Evolutionary conservation across 352 stramenopile genomes (phyloP).

Genomic region (Phytophthora pseudosyringae): DNA sequence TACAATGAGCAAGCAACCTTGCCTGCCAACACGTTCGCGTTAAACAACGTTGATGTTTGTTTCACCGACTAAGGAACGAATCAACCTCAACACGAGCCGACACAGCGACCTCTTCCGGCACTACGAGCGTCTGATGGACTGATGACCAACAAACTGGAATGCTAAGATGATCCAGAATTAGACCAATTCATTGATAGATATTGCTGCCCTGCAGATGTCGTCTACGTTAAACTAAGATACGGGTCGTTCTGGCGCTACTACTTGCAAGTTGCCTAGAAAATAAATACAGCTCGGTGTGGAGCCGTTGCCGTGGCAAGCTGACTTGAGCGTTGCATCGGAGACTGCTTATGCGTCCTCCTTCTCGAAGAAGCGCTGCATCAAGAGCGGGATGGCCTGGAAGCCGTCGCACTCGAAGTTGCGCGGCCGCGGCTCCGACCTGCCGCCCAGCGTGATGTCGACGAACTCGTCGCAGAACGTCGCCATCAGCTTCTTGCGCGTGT

Average conservation of each 20-base stretch:
- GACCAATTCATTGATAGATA: slow-evolving; percentile 13
- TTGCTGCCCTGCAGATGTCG: too few relatives aligned
- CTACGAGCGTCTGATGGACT: not conserved
- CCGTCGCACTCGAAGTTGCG: slow-evolving; percentile 43
- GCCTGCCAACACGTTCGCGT: too few relatives aligned
- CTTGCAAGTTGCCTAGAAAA: slow-evolving; percentile 16
- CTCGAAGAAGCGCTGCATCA: slow-evolving; percentile 52
- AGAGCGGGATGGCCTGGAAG: slow-evolving; percentile 49
- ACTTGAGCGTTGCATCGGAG: too few relatives aligned
- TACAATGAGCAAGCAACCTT: too few relatives aligned
- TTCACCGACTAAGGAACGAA: too few relatives aligned
- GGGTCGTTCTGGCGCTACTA: not conserved
- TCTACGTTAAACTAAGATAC: not conserved
- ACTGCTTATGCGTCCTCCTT: slow-evolving; percentile 23
- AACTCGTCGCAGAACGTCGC: slow-evolving; percentile 59
- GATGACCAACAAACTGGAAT: not conserved
- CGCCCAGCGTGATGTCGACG: slow-evolving; percentile 45
- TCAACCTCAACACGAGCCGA: too few relatives aligned
- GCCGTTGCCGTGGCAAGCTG: not conserved
- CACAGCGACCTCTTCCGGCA: too few relatives aligned
- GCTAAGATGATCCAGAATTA: not conserved
- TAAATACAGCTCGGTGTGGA: slow-evolving; percentile 25
- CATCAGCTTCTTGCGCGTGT: slow-evolving; percentile 51
- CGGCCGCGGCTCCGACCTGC: slow-evolving; percentile 34
- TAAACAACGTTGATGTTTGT: too few relatives aligned